Evolutionary conservation across 2,329 filamentous ascomycete species (phyloP).

Genomic region (Drechslerella stenobrocha): DNA sequence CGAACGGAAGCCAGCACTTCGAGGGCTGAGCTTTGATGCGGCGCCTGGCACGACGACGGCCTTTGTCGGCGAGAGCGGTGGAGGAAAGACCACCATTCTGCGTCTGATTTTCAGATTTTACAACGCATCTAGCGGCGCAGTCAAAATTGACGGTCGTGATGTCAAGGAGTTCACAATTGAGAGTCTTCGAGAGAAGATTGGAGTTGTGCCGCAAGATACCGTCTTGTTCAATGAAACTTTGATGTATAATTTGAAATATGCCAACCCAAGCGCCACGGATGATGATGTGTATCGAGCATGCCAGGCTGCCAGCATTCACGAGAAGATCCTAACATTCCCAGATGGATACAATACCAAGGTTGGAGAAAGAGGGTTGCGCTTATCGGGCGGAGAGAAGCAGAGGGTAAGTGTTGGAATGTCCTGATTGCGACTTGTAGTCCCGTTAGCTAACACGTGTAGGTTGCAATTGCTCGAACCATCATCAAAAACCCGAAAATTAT

Average conservation of each 20-base stretch:
- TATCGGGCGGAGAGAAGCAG: constrained; percentile 91
- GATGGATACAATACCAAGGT: constrained; percentile 88
- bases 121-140: constrained; percentile 76
- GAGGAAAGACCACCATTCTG: constrained; percentile 96
- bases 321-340: constrained; percentile 85
- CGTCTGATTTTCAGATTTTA: constrained; percentile 96
- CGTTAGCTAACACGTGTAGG: constrained; percentile 54
- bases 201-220: constrained; percentile 95
- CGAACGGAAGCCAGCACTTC: constrained; percentile 77
- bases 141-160: constrained; percentile 80
- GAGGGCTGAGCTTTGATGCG: constrained; percentile 82
- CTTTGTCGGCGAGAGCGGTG: constrained; percentile 92
- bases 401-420: constrained; percentile 56
- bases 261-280: constrained; percentile 76
- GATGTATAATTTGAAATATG: constrained; percentile 93
- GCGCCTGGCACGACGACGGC: constrained; percentile 89
- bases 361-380: constrained; percentile 80
- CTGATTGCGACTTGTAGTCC: background rate
- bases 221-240: constrained; percentile 91
- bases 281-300: constrained; percentile 82
- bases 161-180: constrained; percentile 88
- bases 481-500: constrained; percentile 90
- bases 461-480: constrained; percentile 90
- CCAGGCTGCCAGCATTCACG: constrained; percentile 84
- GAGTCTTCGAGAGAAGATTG: constrained; percentile 86